Percentiles rank a stretch among this genome's conserved stretches.
phyloP scores from a whole-genome alignment of 2,329 filamentous ascomycete species.

The Arthrocladium fulminans region DNA sequence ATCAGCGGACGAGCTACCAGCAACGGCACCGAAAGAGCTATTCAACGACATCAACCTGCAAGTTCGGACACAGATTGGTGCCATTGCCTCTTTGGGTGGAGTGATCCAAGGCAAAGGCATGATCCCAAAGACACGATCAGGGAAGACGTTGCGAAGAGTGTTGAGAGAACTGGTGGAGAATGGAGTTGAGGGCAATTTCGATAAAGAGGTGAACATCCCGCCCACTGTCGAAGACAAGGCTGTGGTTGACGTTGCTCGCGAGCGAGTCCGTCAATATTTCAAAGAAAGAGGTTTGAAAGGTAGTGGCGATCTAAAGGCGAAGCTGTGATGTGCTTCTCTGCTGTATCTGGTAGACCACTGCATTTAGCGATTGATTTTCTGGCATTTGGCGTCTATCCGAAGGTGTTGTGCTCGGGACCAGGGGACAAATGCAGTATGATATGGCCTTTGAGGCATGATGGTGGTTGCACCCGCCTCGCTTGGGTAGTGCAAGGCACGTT shows the following conservation, averaged over 20 bases:
- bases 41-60: conserved; percentile 40
- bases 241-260: conserved; percentile 65
- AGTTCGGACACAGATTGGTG: conserved; percentile 72
- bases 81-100: conserved; percentile 76
- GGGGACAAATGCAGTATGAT: no score
- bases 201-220: conserved; percentile 63
- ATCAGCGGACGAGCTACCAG: conserved; percentile 23
- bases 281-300: conserved; percentile 30
- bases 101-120: conserved; percentile 73
- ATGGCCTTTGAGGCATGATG: no score
- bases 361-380: no score
- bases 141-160: conserved; percentile 78
- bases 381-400: no score
- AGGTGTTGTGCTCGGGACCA: no score
- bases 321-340: conserved; percentile 14
- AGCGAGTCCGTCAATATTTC: conserved; percentile 69
- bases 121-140: conserved; percentile 87
- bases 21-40: conserved; percentile 34
- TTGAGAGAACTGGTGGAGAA: conserved; percentile 78
- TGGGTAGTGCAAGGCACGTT: no score
- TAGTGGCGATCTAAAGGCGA: conserved; percentile 18
- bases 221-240: conserved; percentile 75
- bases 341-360: no score
- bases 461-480: no score
- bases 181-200: conserved; percentile 62